These are phyloP conservation scores for Trypanosoma congolense DNA, from an alignment of 208 protist species.

Conservation along the genomic window DNA sequence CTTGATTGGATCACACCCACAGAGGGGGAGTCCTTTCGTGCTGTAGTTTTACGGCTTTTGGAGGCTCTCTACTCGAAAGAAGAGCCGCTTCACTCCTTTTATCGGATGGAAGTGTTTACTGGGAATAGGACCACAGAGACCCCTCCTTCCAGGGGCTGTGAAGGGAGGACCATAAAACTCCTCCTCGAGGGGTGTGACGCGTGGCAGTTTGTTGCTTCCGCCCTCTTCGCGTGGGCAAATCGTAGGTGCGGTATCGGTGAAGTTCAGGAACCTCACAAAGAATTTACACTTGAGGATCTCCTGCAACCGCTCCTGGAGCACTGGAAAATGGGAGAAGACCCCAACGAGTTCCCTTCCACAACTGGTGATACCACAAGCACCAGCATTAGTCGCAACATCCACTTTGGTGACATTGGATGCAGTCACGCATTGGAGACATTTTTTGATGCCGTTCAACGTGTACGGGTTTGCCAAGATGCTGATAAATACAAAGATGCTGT, in stretches of 20 bases:
- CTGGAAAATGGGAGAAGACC: background rate
- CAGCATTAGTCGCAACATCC: too few relatives aligned
- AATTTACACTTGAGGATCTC: background rate
- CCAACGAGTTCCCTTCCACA: too few relatives aligned
- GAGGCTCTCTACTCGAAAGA: constrained; percentile 5
- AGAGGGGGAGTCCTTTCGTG: constrained; percentile 9
- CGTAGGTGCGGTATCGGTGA: background rate
- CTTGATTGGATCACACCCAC: constrained; percentile 13
- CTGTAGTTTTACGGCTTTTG: constrained; percentile 14
- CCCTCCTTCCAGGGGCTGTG: background rate
- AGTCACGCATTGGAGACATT: too few relatives aligned
- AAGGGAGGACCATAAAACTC: constrained; percentile 8
- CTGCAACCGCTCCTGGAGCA: background rate
- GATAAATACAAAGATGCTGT: constrained; percentile 13
- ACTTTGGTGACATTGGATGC: too few relatives aligned
- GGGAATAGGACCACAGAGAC: constrained; percentile 1
- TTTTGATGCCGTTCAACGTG: background rate
- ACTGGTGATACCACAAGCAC: too few relatives aligned
- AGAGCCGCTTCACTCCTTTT: background rate
- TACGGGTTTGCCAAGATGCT: constrained; percentile 11
- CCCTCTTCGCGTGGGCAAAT: constrained; percentile 23
- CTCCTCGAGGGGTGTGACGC: constrained; percentile 5
- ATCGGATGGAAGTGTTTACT: background rate
- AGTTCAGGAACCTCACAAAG: background rate
- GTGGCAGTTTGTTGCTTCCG: constrained; percentile 5